Evolutionary conservation across 139 green algal genomes (phyloP), one percentile per base, ranked within the genome.

Genomic region (Chlorella sp.): DNA sequence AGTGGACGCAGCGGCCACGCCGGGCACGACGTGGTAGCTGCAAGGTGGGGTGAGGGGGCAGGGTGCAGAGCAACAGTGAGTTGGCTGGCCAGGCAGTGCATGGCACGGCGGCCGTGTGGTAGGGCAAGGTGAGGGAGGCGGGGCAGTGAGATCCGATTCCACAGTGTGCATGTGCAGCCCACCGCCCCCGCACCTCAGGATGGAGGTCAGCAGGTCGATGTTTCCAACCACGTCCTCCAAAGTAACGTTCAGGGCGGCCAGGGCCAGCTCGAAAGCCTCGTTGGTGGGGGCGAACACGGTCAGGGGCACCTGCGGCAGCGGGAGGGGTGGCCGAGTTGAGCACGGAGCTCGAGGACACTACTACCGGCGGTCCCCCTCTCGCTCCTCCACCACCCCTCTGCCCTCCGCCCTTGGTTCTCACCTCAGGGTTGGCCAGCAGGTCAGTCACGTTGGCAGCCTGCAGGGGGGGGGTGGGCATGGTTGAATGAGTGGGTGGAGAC

Each of bases 281-380:
- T 93, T 81, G 40, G 90, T 92, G 30, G 90, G 90, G 2, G 90
- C 90, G 36, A 93, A 93, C 46, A 93, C 84, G 44, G 90, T 93
- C 20, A 82, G 38, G 51, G 76, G 76, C 24, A 19, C 38, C 46
- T 54, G 46, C 7, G n/a, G n/a, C n/a, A n/a, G n/a, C n/a, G n/a
- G n/a, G n/a, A n/a, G n/a, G n/a, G n/a, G n/a, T n/a, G n/a, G n/a
- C n/a, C n/a, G n/a, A n/a, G n/a, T n/a, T n/a, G n/a, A n/a, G n/a
- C n/a, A n/a, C n/a, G n/a, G n/a, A n/a, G n/a, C n/a, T n/a, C n/a
- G n/a, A n/a, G n/a, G n/a, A n/a, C n/a, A n/a, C n/a, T n/a, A n/a
- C n/a, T n/a, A n/a, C n/a, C n/a, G n/a, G n/a, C n/a, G n/a, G n/a
- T n/a, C n/a, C n/a, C n/a, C n/a, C n/a, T n/a, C n/a, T n/a, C n/a